Evolutionary conservation across 169 alveolate genomes (phyloP).

Genomic region (Babesia ovis): DNA sequence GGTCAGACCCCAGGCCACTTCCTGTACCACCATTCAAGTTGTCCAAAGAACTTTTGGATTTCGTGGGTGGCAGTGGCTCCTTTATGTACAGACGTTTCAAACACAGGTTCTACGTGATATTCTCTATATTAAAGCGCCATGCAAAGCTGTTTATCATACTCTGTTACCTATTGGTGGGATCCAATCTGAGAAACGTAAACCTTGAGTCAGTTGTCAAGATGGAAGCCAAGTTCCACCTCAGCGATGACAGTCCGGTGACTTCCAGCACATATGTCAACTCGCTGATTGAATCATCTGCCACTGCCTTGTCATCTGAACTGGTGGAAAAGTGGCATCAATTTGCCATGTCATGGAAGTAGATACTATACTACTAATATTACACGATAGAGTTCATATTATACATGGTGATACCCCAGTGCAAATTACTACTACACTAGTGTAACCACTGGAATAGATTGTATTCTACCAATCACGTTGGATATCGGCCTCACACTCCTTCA

Average conservation of each 20-base stretch:
- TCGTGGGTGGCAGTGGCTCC: constrained; percentile 92
- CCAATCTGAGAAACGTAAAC: constrained; percentile 27
- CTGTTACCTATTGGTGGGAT: constrained; percentile 20
- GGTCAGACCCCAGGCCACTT: constrained; percentile 82
- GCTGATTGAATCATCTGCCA: constrained; percentile 33
- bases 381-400: too few relatives aligned
- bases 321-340: constrained; percentile 46
- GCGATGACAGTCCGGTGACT: background rate
- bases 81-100: constrained; percentile 78
- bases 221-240: constrained; percentile 33
- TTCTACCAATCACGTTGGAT: constrained; percentile 32
- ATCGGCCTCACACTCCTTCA: constrained; percentile 62
- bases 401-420: background rate
- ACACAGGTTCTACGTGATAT: constrained; percentile 31
- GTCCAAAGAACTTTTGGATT: constrained; percentile 64
- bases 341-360: constrained; percentile 38
- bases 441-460: background rate
- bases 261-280: background rate
- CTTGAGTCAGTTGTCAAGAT: constrained; percentile 16
- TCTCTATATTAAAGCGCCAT: constrained; percentile 28
- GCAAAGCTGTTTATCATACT: constrained; percentile 34
- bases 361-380: background rate
- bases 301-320: constrained; percentile 26
- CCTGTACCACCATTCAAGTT: constrained; percentile 69
- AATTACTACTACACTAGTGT: background rate